Evolutionary conservation across 1,284 basidiomycete species (phyloP).

Genomic region (Flammula alnicola): DNA sequence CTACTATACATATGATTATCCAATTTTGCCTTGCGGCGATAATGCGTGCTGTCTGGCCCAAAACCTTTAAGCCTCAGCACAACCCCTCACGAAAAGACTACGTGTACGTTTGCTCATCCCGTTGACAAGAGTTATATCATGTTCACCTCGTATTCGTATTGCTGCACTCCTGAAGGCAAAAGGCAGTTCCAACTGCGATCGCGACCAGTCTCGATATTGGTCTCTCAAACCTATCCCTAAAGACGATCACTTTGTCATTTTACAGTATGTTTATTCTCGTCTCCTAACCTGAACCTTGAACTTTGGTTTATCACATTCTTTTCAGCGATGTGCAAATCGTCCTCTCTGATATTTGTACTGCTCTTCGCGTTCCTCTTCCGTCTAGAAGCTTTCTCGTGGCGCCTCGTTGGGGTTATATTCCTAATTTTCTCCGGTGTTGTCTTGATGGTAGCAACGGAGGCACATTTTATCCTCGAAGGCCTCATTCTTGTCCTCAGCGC

Average conservation of each 20-base stretch:
- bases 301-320: slow-evolving; percentile 15
- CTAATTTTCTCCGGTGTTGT: slow-evolving; percentile 91
- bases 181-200: slow-evolving; percentile 85
- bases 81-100: slow-evolving; percentile 77
- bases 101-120: slow-evolving; percentile 58
- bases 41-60: slow-evolving; percentile 69
- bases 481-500: slow-evolving; percentile 90
- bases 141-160: too few relatives aligned
- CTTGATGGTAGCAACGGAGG: slow-evolving; percentile 96
- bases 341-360: slow-evolving; percentile 93
- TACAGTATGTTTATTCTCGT: slow-evolving; percentile 74
- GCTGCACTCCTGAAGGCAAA: slow-evolving; percentile 58
- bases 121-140: background rate
- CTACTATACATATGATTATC: slow-evolving; percentile 88
- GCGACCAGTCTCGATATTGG: slow-evolving; percentile 94
- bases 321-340: slow-evolving; percentile 99
- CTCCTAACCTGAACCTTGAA: slow-evolving; percentile 4
- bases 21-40: slow-evolving; percentile 83
- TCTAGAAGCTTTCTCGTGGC: slow-evolving; percentile 86
- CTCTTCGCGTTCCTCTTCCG: slow-evolving; percentile 93
- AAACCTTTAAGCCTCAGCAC: slow-evolving; percentile 68
- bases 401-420: slow-evolving; percentile 85
- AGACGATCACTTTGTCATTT: slow-evolving; percentile 92
- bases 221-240: slow-evolving; percentile 91
- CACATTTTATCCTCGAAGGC: slow-evolving; percentile 85